Percentiles rank a stretch among this genome's conserved stretches.
Conservation (phyloP, 805 yeast genomes). For the Suhomyces prunicola region DNA sequence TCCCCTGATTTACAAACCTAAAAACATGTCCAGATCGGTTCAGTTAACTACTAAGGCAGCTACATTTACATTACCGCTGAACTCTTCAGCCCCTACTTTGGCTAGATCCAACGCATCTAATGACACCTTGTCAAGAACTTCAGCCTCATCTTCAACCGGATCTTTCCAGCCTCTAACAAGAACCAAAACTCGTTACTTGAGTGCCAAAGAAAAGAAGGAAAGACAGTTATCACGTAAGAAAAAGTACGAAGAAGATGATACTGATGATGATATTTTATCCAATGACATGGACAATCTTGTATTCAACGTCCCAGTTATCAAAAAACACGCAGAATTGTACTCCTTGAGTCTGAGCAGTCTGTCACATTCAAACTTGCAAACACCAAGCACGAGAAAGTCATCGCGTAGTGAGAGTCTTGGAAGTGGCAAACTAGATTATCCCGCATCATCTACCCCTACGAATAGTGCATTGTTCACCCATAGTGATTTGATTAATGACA, state of each 20-base stretch:
- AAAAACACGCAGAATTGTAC: constrained; percentile 33
- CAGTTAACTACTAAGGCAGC: neutral
- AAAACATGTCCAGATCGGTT: neutral
- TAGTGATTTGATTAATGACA: constrained; percentile 22
- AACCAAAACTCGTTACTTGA: constrained; percentile 33
- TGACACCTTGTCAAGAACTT: neutral
- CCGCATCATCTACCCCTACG: neutral
- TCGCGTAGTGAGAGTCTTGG: neutral
- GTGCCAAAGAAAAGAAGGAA: constrained; percentile 36
- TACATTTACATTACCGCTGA: neutral
- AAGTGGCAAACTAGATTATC: neutral
- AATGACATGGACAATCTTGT: constrained; percentile 37
- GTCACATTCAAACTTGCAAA: constrained; percentile 6
- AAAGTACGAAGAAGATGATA: constrained; percentile 39
- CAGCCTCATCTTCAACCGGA: neutral
- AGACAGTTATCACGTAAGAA: constrained; percentile 37
- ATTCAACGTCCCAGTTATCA: constrained; percentile 43
- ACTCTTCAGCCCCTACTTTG: neutral
- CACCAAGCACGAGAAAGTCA: constrained; percentile 2
- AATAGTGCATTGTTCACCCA: constrained; percentile 16
- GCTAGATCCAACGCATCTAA: neutral
- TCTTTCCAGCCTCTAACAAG: constrained; percentile 18
- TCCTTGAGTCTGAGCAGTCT: constrained; percentile 20
- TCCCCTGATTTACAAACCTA: constrained; percentile 3
- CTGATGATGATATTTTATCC: constrained; percentile 37